Evolutionary conservation across 306 rosid species (phyloP), one percentile per base, ranked within the genome.

Genomic region (Quercus glauca): DNA sequence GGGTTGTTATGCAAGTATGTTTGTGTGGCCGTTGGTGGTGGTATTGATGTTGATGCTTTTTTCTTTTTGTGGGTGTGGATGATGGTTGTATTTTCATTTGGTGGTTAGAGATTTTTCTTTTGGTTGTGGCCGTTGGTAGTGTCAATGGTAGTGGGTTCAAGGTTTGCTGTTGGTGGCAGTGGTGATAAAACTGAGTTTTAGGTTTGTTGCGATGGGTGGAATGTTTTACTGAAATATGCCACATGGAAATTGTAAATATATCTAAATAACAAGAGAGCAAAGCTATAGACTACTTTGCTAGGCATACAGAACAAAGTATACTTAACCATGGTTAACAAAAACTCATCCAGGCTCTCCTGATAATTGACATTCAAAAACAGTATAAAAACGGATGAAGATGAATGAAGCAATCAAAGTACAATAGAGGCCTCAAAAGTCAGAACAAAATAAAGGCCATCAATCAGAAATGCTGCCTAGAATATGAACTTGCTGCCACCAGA

Each of bases 361-460:
- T 61, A 68, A 53, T 31, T 26, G 52, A 70, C 28, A 75, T 55
- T 73, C 72, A 76, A 57, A 23, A 53, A n/a, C 23, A 57, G 26
- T 29, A 35, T 23, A 71, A 69, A 74, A 80, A 52, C 43, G 63
- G 17, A 75, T 17, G 37, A 74, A 41, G 75, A 77, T 80, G 68
- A 77, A 64, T 51, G 71, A 63, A 87, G 19, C 60, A 60, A 79
- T 45, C 43, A 23, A 69, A 78, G 58, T 51, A 69, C 73, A 80
- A 84, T 79, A 85, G 49, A 73, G 63, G 83, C 88, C 81, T 80
- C 82, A 33, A 73, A 57, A 57, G 56, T 41, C 55, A 53, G 51
- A 76, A 79, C 58, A 78, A 55, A 79, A 81, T 72, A 74, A 72
- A 84, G 80, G 78, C 85, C 83, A 69, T 51, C 77, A 69, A 82